Conservation (phyloP, 495 filamentous ascomycete species). For the Paragyromitra xinjiangensis region DNA sequence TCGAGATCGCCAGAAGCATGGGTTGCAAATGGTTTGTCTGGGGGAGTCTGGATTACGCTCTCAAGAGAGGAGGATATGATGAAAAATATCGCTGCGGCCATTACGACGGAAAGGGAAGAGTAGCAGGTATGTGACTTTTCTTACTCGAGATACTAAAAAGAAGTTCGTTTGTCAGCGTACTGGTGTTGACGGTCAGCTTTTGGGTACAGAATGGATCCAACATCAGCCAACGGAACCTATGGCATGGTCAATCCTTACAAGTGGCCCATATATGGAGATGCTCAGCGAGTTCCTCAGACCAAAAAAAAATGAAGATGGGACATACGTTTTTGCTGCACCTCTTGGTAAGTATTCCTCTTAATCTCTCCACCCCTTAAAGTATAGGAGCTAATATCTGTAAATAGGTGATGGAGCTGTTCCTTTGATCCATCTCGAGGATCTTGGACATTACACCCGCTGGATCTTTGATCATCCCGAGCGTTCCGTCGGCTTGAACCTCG, state of each 20-base stretch:
- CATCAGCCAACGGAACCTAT: constrained; percentile 61
- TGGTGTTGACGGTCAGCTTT: neutral
- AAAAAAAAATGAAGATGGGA: constrained; percentile 18
- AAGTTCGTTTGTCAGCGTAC: neutral
- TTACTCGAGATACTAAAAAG: neutral
- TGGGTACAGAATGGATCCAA: constrained; percentile 62
- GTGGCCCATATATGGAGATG: constrained; percentile 68
- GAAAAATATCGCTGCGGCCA: constrained; percentile 64
- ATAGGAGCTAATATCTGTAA: neutral
- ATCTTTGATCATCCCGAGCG: constrained; percentile 65
- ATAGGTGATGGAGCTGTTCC: constrained; percentile 56
- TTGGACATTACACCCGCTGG: constrained; percentile 66
- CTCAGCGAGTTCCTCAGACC: constrained; percentile 48
- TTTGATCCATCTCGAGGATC: constrained; percentile 65
- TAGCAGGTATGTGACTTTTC: constrained; percentile 54
- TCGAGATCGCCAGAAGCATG: constrained; percentile 64
- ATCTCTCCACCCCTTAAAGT: neutral
- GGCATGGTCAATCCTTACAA: constrained; percentile 64
- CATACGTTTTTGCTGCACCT: constrained; percentile 33
- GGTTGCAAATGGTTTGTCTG: constrained; percentile 67
- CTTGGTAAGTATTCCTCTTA: constrained; percentile 20
- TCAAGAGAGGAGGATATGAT: constrained; percentile 62
- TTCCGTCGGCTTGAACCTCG: constrained; percentile 64
- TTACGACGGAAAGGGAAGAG: constrained; percentile 67
- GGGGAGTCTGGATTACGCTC: constrained; percentile 63